Base-by-base conservation (phyloP, 2,329 filamentous ascomycete genomes). In the Clarireedia hainanense region DNA sequence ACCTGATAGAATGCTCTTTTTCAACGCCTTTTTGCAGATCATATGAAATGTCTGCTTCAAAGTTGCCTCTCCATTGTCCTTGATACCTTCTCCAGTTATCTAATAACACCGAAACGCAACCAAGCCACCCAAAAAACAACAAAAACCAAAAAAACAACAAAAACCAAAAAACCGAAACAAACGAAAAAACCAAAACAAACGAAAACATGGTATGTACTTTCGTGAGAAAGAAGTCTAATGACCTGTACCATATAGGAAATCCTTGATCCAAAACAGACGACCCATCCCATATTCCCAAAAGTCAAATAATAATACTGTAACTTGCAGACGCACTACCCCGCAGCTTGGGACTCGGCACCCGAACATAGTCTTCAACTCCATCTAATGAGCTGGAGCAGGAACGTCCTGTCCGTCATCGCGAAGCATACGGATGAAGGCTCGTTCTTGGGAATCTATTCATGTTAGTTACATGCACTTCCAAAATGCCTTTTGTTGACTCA, bases 391-490 rank as follows among this genome's bases (percentile, higher is more conserved):
- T 53, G 51, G 51, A 24, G 51, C 40, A n/a, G 43, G 51, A 47
- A 66, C 43, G 14, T 60, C 42, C 47, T 66, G 64, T 12, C 65
- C 65, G 50, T 67, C 65, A 42, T 64, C 60, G 37, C 58, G 61
- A 58, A 67, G 49, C 15, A 65, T 56, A 43, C 61, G 56, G 46
- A 67, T 57, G 46, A 67, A 66, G 5, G 60, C 60, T 20, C 62
- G 63, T 54, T 68, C 65, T 23, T 54, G 57, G 14, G 58, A 60
- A 47, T 52, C 65, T 68, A 45, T 26, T n/a, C 9, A n/a, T 40
- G 53, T 67, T 50, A 66, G 61, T 45, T 36, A 39, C 47, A 27
- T 45, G 9, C 14, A 14, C 43, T 14, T 34, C 15, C n/a, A 47
- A 27, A 7, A 45, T 43, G 14, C 49, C 20, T 12, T 36, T 20